Base-by-base conservation (phyloP, 2,329 filamentous ascomycete genomes). In the Dactylonectria estremocensis region DNA sequence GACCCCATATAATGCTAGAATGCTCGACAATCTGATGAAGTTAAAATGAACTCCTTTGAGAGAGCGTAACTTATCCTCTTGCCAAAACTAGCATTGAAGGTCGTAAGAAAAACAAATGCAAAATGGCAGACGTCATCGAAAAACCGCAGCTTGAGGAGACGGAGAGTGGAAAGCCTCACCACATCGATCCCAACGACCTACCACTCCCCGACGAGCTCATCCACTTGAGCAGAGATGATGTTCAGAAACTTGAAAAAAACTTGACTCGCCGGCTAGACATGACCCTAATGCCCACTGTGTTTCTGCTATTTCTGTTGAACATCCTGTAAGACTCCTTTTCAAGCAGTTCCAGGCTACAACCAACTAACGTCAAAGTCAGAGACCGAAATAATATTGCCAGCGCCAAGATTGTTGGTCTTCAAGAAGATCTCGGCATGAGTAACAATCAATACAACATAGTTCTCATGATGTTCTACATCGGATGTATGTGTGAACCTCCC, bases 341-440 rank as follows among this genome's bases (percentile, higher is more conserved):
- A 14, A 16, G n/a, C 11, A 31, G 8, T n/a, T 22, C 2, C 13
- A 11, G n/a, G 2, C 11, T 8, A 35, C 31, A 2, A 10, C 5
- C 28, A 14, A 13, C 28, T 54, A 18, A 43, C 14, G 1, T n/a
- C 7, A 18, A 14, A 37, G 14, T 9, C 4, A 65, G 62, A 6
- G 62, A 65, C 10, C 62, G 62, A 13, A 65, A 65, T 14, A 65
- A 60, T 4, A 65, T 65, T 55, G 62, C 62, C 5, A 65, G 62
- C 33, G 55, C 55, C 31, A 65, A 65, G 35, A 56, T 65, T 16
- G 63, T 61, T 2, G 45, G 50, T 40, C 63, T 65, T n/a, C 56
- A 65, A 10, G 43, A 65, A 16, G 56, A 65, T 31, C 56, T 61
- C 5, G 33, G 43, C 33, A 65, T 61, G 56, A 65, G 43, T 43